Evolutionary conservation across 257 asterid species (phyloP).

Genomic region (Cynanchum wilfordii): DNA sequence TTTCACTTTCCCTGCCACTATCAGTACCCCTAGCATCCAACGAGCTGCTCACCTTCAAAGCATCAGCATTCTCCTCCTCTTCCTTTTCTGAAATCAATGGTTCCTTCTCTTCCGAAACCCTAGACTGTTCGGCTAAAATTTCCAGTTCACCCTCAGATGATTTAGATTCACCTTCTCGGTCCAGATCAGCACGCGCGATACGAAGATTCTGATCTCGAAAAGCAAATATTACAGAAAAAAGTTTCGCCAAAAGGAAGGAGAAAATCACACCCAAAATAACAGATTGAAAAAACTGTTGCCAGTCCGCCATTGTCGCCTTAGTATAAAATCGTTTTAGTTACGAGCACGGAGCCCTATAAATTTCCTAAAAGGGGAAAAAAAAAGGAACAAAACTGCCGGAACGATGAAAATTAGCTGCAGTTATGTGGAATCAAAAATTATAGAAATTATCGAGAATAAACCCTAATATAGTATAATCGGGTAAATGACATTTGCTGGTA

Average conservation of each 20-base stretch:
- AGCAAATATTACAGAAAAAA: slow-evolving; percentile 74
- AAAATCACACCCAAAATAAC: slow-evolving; percentile 61
- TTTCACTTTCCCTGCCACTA: slow-evolving; percentile 26
- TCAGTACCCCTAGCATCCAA: slow-evolving; percentile 12
- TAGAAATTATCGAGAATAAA: background rate
- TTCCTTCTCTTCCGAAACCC: slow-evolving; percentile 35
- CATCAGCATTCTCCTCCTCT: slow-evolving; percentile 3
- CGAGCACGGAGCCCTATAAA: background rate
- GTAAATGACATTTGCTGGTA: background rate
- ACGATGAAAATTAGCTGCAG: background rate
- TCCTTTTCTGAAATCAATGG: slow-evolving; percentile 36
- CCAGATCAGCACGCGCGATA: slow-evolving; percentile 54
- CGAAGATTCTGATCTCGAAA: slow-evolving; percentile 90
- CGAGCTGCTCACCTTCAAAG: slow-evolving; percentile 5
- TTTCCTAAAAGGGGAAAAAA: background rate
- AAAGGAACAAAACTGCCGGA: background rate
- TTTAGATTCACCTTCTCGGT: slow-evolving; percentile 30
- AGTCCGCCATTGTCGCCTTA: slow-evolving; percentile 50
- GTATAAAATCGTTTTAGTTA: background rate
- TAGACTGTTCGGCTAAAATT: slow-evolving; percentile 22
- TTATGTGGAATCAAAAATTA: background rate
- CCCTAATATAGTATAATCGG: background rate
- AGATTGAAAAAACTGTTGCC: slow-evolving; percentile 63
- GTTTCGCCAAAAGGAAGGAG: slow-evolving; percentile 89
- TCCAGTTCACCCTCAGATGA: slow-evolving; percentile 10